These are phyloP conservation scores for Xylaria palmicola DNA, from an alignment of 495 filamentous ascomycete species.

Conservation along the genomic window DNA sequence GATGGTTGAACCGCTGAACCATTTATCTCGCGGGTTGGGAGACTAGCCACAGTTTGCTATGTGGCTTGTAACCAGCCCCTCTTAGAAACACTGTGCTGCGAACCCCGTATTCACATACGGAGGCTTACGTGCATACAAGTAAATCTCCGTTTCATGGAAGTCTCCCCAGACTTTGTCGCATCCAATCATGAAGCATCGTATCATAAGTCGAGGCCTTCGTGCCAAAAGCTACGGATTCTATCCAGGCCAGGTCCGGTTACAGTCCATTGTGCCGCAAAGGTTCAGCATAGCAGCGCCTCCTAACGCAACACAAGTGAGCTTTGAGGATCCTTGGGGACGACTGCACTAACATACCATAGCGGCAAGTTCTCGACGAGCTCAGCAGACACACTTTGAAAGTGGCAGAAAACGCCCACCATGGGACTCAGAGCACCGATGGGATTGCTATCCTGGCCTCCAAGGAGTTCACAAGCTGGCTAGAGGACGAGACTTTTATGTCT, in stretches of 20 bases:
- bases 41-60: no score
- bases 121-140: no score
- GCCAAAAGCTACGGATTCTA: slow-evolving; percentile 2
- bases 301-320: slow-evolving; percentile 20
- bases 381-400: neutral
- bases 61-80: neutral
- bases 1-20: no score
- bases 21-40: no score
- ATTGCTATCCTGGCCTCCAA: slow-evolving; percentile 38
- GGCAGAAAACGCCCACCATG: neutral
- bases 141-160: no score
- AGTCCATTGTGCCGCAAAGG: slow-evolving; percentile 12
- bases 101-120: neutral
- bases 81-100: neutral
- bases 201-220: slow-evolving; percentile 9
- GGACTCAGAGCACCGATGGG: slow-evolving; percentile 6
- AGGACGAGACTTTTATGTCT: slow-evolving; percentile 38
- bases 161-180: neutral
- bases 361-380: slow-evolving; percentile 11
- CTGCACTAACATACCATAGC: neutral
- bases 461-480: slow-evolving; percentile 36
- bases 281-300: slow-evolving; percentile 20
- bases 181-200: slow-evolving; percentile 19
- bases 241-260: slow-evolving; percentile 10
- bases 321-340: neutral